Evolutionary conservation across 2,329 filamentous ascomycete genomes (phyloP).

Genomic region (Colletotrichum brevisporum): DNA sequence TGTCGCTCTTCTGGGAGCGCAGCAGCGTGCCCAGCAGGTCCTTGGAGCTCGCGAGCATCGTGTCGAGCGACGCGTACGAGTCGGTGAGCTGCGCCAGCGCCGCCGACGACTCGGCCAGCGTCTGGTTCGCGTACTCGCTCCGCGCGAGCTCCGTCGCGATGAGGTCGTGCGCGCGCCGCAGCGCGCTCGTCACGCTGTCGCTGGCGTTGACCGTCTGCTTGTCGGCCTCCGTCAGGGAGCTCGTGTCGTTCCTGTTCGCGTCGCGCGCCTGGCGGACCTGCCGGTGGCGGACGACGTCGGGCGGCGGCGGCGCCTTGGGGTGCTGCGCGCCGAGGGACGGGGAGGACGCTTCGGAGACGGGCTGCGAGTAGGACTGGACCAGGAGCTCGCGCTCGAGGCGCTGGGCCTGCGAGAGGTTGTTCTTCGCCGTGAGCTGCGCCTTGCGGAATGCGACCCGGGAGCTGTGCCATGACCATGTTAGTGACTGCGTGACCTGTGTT

Average conservation of each 20-base stretch:
- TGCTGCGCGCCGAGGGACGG: constrained; percentile 46
- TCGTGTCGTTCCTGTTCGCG: constrained; percentile 43
- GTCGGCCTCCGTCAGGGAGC: constrained; percentile 72
- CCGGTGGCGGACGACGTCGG: constrained; percentile 45
- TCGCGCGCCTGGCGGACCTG: constrained; percentile 45
- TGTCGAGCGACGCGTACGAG: constrained; percentile 84
- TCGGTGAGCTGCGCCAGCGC: constrained; percentile 86
- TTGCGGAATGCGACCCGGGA: constrained; percentile 80
- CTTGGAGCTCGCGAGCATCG: constrained; percentile 80
- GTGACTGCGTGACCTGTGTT: neutral
- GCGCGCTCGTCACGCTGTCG: constrained; percentile 85
- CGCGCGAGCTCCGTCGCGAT: constrained; percentile 88
- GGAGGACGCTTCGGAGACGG: constrained; percentile 52
- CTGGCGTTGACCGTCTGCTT: constrained; percentile 82
- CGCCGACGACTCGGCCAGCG: constrained; percentile 85
- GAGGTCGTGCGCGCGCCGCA: constrained; percentile 88
- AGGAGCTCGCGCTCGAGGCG: constrained; percentile 83
- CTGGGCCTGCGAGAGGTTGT: constrained; percentile 80
- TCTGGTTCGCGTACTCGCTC: constrained; percentile 91
- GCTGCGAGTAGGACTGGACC: constrained; percentile 73
- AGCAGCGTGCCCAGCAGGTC: constrained; percentile 84
- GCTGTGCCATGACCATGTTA: constrained; percentile 47
- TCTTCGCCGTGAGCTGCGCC: constrained; percentile 85
- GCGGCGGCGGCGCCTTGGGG: constrained; percentile 36
- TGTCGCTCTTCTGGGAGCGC: constrained; percentile 93